phyloP scores from a whole-genome alignment of 164 flowering plant genomes.

The Stephania yunnanensis region DNA sequence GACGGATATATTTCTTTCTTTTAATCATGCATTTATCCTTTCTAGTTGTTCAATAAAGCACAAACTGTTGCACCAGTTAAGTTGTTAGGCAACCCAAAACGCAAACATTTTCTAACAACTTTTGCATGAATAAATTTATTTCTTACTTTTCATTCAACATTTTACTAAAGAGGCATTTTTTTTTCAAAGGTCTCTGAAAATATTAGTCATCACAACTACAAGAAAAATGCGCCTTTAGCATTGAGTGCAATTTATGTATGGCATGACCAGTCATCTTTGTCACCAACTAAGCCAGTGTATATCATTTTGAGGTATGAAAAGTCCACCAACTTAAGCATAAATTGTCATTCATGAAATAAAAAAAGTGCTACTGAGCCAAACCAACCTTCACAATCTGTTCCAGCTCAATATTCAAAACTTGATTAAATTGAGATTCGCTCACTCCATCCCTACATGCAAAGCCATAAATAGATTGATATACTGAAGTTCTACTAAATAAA shows the following conservation, averaged over 20 bases:
- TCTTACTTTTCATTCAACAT: too few relatives aligned
- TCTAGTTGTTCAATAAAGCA: too few relatives aligned
- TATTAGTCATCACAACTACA: not conserved
- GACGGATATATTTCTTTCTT: too few relatives aligned
- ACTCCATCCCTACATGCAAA: conserved; percentile 67
- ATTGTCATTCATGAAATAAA: not conserved
- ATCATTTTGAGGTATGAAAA: not conserved
- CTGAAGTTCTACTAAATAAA: not conserved
- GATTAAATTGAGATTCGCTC: conserved; percentile 72
- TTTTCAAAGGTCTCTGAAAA: not conserved
- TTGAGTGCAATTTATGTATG: not conserved
- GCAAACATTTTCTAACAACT: not conserved
- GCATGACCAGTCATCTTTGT: too few relatives aligned
- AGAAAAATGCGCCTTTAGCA: not conserved
- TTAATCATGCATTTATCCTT: too few relatives aligned
- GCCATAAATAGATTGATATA: conserved; percentile 1
- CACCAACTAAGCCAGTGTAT: not conserved
- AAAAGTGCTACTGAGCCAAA: not conserved
- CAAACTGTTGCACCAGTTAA: not conserved
- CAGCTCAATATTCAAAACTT: conserved; percentile 71
- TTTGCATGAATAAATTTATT: too few relatives aligned
- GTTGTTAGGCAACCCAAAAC: not conserved
- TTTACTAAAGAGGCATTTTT: too few relatives aligned
- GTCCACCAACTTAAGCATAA: not conserved
- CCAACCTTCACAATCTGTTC: conserved; percentile 72